Conservation (phyloP, 177 flowering plant genomes). For the Vitis hybrid region DNA sequence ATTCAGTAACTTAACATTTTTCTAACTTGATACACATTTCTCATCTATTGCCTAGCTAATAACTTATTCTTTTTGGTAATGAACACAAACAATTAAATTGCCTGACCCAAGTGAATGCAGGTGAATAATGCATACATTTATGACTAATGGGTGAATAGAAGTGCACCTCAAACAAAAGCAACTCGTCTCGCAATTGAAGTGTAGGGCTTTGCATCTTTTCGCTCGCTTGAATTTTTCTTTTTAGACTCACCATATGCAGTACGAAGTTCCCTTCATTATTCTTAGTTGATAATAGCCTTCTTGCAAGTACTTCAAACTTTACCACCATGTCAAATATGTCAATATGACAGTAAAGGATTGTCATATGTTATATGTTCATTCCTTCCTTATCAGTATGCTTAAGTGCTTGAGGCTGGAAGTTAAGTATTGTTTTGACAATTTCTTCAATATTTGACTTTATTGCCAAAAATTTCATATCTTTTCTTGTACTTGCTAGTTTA, state of each 20-base stretch:
- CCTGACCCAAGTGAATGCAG: no score
- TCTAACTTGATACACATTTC: no score
- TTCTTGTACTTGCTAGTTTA: no score
- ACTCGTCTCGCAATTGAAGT: slow-evolving; percentile 14
- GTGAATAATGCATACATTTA: no score
- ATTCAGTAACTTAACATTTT: no score
- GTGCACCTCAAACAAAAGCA: slow-evolving; percentile 18
- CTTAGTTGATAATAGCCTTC: not conserved
- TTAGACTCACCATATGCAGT: slow-evolving; percentile 14
- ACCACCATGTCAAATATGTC: not conserved
- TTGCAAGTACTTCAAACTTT: not conserved
- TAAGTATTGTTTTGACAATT: slow-evolving; percentile 10
- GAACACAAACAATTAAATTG: no score
- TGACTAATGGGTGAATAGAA: no score
- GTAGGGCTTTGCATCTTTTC: slow-evolving; percentile 8
- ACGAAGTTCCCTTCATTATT: slow-evolving; percentile 7
- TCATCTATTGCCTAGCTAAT: no score
- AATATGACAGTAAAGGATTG: slow-evolving; percentile 8
- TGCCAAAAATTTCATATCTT: not conserved
- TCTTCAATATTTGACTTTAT: slow-evolving; percentile 6
- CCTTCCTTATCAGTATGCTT: slow-evolving; percentile 2
- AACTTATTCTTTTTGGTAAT: no score
- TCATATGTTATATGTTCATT: slow-evolving; percentile 13
- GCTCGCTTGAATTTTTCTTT: no score
- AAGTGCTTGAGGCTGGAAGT: slow-evolving; percentile 16